Evolutionary conservation across 2,329 filamentous ascomycete genomes (phyloP).

Genomic region (Sclerotinia sclerotiorum): DNA sequence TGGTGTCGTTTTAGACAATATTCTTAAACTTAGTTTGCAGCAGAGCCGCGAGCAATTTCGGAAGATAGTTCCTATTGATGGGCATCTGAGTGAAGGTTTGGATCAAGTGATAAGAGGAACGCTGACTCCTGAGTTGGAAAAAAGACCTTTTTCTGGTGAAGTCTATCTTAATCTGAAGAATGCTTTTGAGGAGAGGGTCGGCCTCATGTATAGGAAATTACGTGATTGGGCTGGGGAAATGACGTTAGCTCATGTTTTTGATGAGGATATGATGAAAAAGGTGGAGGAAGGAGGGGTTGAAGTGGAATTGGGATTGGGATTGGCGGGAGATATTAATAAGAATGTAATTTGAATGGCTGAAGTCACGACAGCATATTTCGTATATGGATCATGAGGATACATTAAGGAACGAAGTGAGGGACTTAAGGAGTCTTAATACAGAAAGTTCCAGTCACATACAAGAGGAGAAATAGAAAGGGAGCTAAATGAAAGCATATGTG

Average conservation of each 20-base stretch:
- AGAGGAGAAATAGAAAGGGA: neutral
- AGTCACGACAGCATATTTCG: too few species aligned
- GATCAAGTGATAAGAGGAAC: neutral
- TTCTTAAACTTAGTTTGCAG: neutral
- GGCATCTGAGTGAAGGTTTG: neutral
- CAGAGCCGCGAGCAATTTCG: too few species aligned
- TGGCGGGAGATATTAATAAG: too few species aligned
- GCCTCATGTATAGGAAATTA: neutral
- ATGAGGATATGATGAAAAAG: neutral
- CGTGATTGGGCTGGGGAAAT: neutral
- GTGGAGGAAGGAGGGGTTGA: neutral
- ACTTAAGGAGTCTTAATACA: neutral
- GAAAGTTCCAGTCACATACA: neutral
- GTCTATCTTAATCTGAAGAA: neutral
- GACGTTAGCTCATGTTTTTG: neutral
- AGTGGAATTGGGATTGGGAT: neutral
- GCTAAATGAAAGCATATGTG: too few species aligned
- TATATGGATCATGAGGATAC: neutral
- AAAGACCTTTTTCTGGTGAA: neutral
- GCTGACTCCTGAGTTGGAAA: neutral
- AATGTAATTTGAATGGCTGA: too few species aligned
- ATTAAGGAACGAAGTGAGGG: neutral
- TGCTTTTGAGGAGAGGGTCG: neutral
- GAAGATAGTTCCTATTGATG: neutral
- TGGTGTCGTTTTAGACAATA: neutral